Conservation (phyloP, 148 eudicot genomes). For the Oxyria digyna region DNA sequence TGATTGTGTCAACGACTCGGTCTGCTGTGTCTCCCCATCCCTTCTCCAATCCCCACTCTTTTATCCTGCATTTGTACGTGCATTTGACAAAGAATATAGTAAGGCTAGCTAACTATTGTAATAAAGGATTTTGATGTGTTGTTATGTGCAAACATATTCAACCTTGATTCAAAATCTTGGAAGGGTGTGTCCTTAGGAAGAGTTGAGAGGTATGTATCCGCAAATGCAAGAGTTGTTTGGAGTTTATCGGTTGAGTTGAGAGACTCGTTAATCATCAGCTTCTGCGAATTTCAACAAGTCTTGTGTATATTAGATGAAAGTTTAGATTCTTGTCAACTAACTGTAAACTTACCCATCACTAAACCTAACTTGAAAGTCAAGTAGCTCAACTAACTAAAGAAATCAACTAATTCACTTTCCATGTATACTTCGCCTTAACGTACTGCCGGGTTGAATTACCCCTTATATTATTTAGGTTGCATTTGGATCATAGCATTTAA, state of each 20-base stretch:
- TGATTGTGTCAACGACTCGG: slow-evolving; percentile 37
- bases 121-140: neutral
- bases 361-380: no score
- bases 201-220: slow-evolving; percentile 36
- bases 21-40: slow-evolving; percentile 60
- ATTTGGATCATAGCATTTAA: no score
- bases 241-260: slow-evolving; percentile 35
- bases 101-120: slow-evolving; percentile 9
- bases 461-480: neutral
- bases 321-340: no score
- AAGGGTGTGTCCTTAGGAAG: slow-evolving; percentile 33
- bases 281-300: slow-evolving; percentile 18
- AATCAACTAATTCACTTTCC: no score
- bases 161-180: slow-evolving; percentile 37
- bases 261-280: slow-evolving; percentile 51
- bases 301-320: no score
- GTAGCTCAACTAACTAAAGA: no score
- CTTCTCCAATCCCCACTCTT: slow-evolving; percentile 59
- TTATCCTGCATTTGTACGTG: slow-evolving; percentile 18
- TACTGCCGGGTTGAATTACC: no score
- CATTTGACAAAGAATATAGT: neutral
- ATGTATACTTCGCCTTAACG: no score
- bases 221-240: slow-evolving; percentile 28
- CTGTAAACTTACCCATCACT: no score
- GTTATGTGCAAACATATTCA: neutral